Base-by-base conservation (phyloP, 257 asterid species). In the Thymus mandschuricus region DNA sequence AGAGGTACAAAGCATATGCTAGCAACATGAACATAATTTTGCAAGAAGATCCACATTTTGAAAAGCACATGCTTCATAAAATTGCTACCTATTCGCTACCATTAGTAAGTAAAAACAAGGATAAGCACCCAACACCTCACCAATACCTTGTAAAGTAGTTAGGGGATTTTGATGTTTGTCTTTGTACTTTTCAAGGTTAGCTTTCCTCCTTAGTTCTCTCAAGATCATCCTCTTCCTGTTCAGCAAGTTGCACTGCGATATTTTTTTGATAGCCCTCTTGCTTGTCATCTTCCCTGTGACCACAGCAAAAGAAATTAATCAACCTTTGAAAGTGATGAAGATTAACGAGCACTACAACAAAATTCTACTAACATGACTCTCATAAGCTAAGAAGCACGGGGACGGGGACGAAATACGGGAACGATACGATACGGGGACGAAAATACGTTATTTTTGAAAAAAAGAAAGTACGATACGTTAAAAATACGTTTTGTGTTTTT, bases 181-280 rank as follows among this genome's bases (percentile, higher is more conserved):
- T 80, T 82, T 88, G 84, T 95, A 84, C 82, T 89, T 94, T 75
- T 91, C 97, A 64, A 94, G 92, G 73, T 91, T 91, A 54, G 95
- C 98, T 88, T 82, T 94, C 99, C 83, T 89, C 97, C 85, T 89
- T 93, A 68, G 91, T 87, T 85, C 79, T 89, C 81, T 91, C 89
- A 45, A 88, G 82, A 70, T 93, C 94, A 62, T 95, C 98, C 62
- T 92, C 97, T 79, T 93, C 98, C 79, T 95, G 96, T 73, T 87
- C 93, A 64, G 84, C 98, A 71, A 88, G 90, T 83, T 88, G 92
- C 84, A 85, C 74, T 30, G 74, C 78, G 74, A 89, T 81, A 81
- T 76, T 85, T 75, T 88, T 94, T 78, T 89, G 90, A 76, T 88
- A 95, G 55, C 86, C 97, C 78, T 87, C 96, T 78, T 86, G 86